phyloP scores from a whole-genome alignment of 176 grass and related monocot species.

The Melocanna baccifera region DNA sequence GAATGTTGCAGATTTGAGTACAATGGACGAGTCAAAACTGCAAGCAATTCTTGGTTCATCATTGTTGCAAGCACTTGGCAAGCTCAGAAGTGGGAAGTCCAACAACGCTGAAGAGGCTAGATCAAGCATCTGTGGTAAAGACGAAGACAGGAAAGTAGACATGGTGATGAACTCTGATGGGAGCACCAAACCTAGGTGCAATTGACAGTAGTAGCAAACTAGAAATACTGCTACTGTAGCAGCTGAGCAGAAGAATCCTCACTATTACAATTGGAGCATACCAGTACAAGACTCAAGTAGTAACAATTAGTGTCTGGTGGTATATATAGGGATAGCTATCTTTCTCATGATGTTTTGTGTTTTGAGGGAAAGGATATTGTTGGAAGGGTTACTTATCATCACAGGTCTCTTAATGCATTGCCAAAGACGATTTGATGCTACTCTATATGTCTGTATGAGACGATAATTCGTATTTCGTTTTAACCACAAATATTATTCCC shows the following conservation, averaged over 20 bases:
- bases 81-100: not conserved
- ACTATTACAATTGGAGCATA: not conserved
- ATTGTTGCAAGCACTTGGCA: slow-evolving; percentile 16
- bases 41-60: slow-evolving; percentile 18
- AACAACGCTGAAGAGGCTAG: slow-evolving; percentile 6
- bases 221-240: not conserved
- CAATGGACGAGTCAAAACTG: slow-evolving; percentile 20
- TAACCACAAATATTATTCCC: not conserved
- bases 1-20: slow-evolving; percentile 5
- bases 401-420: not conserved
- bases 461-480: not conserved
- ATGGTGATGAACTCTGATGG: not conserved
- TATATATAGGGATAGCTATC: not conserved
- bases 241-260: not conserved
- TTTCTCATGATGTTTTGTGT: not conserved
- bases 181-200: not conserved
- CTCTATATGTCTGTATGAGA: not conserved
- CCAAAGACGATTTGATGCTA: not conserved
- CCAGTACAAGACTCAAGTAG: not conserved
- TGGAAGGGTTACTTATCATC: not conserved
- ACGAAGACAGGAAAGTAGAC: not conserved
- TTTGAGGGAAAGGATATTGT: not conserved
- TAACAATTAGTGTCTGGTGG: not conserved
- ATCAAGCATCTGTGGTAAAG: not conserved
- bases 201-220: not conserved